Conservation (phyloP, 768 basidiomycete genomes). For the Hypsizygus marmoreus region DNA sequence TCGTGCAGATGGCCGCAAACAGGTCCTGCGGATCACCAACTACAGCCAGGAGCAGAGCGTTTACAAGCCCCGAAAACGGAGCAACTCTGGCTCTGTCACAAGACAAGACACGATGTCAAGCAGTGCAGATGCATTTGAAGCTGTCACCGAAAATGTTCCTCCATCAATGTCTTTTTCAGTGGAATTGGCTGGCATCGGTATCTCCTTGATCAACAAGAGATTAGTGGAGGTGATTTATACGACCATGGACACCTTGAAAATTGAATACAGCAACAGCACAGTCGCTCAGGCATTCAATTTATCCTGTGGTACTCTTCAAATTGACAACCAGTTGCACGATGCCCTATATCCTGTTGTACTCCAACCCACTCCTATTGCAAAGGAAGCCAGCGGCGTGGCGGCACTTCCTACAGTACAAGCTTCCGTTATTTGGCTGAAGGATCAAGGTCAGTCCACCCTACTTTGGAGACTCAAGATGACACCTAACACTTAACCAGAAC, state of each 20-base stretch:
- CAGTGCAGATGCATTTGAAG: slow-evolving; percentile 80
- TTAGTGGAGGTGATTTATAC: slow-evolving; percentile 90
- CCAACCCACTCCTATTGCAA: slow-evolving; percentile 88
- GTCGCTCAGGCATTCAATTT: slow-evolving; percentile 80
- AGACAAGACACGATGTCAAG: slow-evolving; percentile 73
- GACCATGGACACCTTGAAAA: slow-evolving; percentile 72
- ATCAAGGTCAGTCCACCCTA: slow-evolving; percentile 65
- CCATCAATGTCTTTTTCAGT: slow-evolving; percentile 69
- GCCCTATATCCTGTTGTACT: slow-evolving; percentile 93
- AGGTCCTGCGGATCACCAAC: slow-evolving; percentile 83
- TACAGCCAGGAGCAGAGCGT: slow-evolving; percentile 85
- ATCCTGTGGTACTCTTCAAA: slow-evolving; percentile 83
- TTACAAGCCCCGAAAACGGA: slow-evolving; percentile 75
- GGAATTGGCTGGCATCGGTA: slow-evolving; percentile 86
- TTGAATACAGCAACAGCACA: slow-evolving; percentile 82
- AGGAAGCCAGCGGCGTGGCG: slow-evolving; percentile 72
- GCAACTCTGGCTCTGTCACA: slow-evolving; percentile 44
- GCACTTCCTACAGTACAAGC: slow-evolving; percentile 88
- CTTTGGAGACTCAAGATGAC: not conserved
- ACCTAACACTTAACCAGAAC: slow-evolving; percentile 54
- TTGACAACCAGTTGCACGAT: slow-evolving; percentile 98
- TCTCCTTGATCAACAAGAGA: slow-evolving; percentile 87
- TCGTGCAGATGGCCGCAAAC: slow-evolving; percentile 83
- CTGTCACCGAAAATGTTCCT: slow-evolving; percentile 71
- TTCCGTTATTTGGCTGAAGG: slow-evolving; percentile 88